Evolutionary conservation across 176 grass and related monocot species (phyloP).

Genomic region (Rhynchospora breviuscula): DNA sequence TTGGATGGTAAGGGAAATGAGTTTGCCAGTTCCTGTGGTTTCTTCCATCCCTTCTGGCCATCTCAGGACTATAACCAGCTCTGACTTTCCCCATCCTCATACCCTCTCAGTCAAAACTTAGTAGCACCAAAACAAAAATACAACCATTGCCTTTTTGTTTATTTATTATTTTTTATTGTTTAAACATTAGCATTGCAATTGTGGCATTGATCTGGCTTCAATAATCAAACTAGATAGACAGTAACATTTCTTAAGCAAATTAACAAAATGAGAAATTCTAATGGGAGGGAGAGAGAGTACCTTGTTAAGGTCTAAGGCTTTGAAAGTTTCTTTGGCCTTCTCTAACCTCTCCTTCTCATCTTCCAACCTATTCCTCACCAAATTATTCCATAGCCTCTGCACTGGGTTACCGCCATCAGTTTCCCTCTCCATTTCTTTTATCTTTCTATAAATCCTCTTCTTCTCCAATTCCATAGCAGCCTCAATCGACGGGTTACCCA

Average conservation of each 20-base stretch:
- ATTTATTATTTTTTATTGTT: not conserved
- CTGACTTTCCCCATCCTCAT: not conserved
- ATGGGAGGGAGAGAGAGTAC: conserved; percentile 17
- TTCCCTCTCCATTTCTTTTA: conserved; percentile 78
- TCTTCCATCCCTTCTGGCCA: too few species aligned
- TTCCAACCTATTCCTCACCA: conserved; percentile 49
- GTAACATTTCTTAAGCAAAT: not conserved
- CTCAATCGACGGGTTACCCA: conserved; percentile 96
- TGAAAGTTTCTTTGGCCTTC: conserved; percentile 74
- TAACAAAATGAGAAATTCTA: not conserved
- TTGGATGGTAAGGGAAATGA: not conserved
- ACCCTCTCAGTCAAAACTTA: not conserved
- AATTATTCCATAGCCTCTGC: conserved; percentile 39
- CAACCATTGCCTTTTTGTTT: not conserved
- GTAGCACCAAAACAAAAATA: not conserved
- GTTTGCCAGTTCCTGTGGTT: too few species aligned
- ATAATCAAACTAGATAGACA: not conserved
- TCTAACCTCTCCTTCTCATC: conserved; percentile 81
- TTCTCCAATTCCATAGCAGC: conserved; percentile 96
- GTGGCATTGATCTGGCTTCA: not conserved
- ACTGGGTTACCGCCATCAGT: conserved; percentile 55
- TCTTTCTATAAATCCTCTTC: conserved; percentile 70
- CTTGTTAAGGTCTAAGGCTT: conserved; percentile 86
- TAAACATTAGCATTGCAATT: not conserved
- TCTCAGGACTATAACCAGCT: not conserved